Evolutionary conservation across 106 monocot genomes (phyloP), one percentile per base, ranked within the genome.

Genomic region (Phalaenopsis equestris): DNA sequence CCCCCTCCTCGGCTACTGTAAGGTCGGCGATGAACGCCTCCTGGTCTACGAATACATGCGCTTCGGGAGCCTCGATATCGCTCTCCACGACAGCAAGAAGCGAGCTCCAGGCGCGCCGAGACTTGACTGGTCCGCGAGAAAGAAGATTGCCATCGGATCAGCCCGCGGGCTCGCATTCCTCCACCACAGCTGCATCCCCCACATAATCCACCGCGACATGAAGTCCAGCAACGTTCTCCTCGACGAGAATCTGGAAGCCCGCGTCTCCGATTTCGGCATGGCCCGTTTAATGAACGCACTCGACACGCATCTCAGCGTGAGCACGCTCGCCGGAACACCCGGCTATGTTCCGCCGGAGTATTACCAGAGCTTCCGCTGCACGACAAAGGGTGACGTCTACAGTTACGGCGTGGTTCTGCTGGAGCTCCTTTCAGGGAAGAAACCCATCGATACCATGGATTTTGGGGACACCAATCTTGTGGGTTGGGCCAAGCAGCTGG

Each of bases 261-360:
- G 92, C 1, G 92, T 95, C 0, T 90, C 95, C 2, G 95, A 95
- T 56, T 95, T 95, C 49, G 95, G 95, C 6, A 92, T 95, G 95
- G 95, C 95, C 0, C 56, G 95, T 78, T 83, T 93, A 2, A 76
- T 93, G 83, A 89, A 87, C 47, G 90, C 95, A 1, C 75, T 85
- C 14, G 92, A 95, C 74, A 93, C 95, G 0, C 95, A 95, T 61
- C 89, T 95, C 56, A 95, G 92, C 56, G 95, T 91, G 17, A 92
- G 90, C 80, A 89, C 92, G 1, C 90, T 95, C 15, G 87, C 87
- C 2, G 95, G 95, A 0, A 95, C 95, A 0, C 95, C 92, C 4
- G 95, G 95, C n/a, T 95, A 95, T 56, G 92, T 95, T 36, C 95
- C 95, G 5, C 92, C 95, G 9, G 95, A 95, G 80, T 95, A 95